Evolutionary conservation across 106 monocot species (phyloP).

Genomic region (Dioscorea zingiberensis): DNA sequence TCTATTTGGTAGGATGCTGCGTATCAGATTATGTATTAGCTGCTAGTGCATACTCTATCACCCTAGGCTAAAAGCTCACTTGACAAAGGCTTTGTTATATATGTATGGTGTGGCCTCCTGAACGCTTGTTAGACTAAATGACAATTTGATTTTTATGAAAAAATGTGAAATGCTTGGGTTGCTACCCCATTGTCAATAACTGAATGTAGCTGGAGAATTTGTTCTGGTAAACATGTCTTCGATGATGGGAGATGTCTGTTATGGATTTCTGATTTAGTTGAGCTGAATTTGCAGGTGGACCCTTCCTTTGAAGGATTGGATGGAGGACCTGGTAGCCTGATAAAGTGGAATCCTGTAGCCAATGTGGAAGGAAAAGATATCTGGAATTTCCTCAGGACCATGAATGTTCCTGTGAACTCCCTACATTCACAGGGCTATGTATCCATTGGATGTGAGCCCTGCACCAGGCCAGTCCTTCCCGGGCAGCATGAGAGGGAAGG

Average conservation of each 20-base stretch:
- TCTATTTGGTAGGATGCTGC: too few species aligned
- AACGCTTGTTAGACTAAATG: neutral
- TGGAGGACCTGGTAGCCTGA: slow-evolving; percentile 77
- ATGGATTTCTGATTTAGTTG: too few species aligned
- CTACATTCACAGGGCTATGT: slow-evolving; percentile 91
- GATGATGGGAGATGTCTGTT: too few species aligned
- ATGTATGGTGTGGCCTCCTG: too few species aligned
- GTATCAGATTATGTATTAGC: too few species aligned
- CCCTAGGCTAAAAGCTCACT: too few species aligned
- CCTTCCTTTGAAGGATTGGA: slow-evolving; percentile 76
- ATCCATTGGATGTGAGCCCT: slow-evolving; percentile 93
- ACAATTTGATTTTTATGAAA: neutral
- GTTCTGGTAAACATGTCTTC: too few species aligned
- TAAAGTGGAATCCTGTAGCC: slow-evolving; percentile 93
- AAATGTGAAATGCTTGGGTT: too few species aligned
- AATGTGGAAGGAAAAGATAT: slow-evolving; percentile 71
- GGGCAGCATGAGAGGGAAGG: slow-evolving; percentile 99
- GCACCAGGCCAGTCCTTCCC: slow-evolving; percentile 85
- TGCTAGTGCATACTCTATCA: too few species aligned
- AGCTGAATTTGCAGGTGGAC: slow-evolving; percentile 51
- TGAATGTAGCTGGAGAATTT: too few species aligned
- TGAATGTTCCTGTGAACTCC: slow-evolving; percentile 77
- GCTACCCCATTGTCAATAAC: too few species aligned
- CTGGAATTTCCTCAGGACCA: slow-evolving; percentile 87
- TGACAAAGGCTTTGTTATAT: too few species aligned